These are phyloP conservation scores for Fagopyrum homotropicum DNA, from an alignment of 148 eudicot genomes.

Conservation along the genomic window DNA sequence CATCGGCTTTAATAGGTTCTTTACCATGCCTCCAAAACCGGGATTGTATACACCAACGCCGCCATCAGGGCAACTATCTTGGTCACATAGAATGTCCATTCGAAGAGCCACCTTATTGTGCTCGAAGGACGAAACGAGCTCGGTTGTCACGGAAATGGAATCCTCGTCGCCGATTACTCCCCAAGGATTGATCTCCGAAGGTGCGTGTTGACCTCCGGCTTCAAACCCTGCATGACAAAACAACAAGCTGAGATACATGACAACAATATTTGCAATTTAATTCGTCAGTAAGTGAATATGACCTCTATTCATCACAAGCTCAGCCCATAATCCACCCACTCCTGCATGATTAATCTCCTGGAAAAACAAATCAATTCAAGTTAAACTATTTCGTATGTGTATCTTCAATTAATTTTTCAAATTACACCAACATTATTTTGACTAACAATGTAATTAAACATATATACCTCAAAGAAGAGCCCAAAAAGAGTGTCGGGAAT, in stretches of 20 bases:
- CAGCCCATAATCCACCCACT: conserved; percentile 41
- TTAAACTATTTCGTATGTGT: not conserved
- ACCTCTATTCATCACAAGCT: conserved; percentile 39
- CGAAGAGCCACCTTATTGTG: conserved; percentile 32
- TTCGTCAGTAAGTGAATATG: not conserved
- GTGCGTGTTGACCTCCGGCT: conserved; percentile 28
- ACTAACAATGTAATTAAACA: not conserved
- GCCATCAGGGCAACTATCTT: conserved; percentile 29
- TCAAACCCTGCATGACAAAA: conserved; percentile 26
- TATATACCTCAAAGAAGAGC: conserved; percentile 4
- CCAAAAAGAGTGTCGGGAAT: conserved; percentile 5
- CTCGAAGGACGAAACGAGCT: conserved; percentile 26
- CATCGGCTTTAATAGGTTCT: too few species aligned
- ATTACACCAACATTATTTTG: too few species aligned
- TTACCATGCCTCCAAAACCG: conserved; percentile 45
- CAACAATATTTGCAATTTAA: too few species aligned
- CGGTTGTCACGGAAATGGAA: conserved; percentile 22
- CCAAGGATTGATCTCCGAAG: conserved; percentile 39
- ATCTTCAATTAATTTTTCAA: not conserved
- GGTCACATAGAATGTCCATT: conserved; percentile 30
- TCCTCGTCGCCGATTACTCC: conserved; percentile 25
- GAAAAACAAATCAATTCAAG: not conserved
- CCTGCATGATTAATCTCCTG: conserved; percentile 51
- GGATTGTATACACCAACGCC: conserved; percentile 44
- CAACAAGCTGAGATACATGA: not conserved